These are phyloP conservation scores for Globisporangium yorkense DNA, from an alignment of 352 stramenopile species.

Conservation along the genomic window DNA sequence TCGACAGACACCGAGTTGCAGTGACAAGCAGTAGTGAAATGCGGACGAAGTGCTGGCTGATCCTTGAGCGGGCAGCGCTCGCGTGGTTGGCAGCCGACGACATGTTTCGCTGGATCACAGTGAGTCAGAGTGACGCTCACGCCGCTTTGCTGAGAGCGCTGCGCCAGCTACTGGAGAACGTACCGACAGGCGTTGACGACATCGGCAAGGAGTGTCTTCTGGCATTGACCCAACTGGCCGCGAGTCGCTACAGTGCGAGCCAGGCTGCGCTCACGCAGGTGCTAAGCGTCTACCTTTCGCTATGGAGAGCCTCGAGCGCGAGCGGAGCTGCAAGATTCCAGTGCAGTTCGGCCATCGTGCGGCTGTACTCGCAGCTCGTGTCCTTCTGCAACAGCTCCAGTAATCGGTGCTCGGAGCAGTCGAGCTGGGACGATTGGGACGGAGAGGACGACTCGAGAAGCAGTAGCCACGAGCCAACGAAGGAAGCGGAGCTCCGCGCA, in stretches of 20 bases:
- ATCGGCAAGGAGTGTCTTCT: neutral
- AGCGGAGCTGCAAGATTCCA: neutral
- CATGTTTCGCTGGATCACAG: conserved; percentile 67
- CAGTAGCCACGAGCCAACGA: neutral
- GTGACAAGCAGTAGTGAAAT: neutral
- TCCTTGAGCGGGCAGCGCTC: conserved; percentile 27
- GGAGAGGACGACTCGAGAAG: conserved; percentile 11
- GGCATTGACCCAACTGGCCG: conserved; percentile 7
- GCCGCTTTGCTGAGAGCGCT: conserved; percentile 27
- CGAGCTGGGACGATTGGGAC: conserved; percentile 40
- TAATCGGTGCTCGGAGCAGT: neutral
- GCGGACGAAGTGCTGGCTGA: conserved; percentile 24
- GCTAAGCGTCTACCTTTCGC: neutral
- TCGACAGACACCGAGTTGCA: no score
- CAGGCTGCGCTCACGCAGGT: neutral
- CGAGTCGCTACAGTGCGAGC: neutral
- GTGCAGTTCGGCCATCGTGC: conserved; percentile 1
- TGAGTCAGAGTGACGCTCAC: conserved; percentile 33
- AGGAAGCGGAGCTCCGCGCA: no score
- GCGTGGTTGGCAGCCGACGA: conserved; percentile 54
- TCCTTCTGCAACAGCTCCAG: neutral
- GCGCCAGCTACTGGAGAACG: conserved; percentile 16
- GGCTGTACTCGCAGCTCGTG: neutral
- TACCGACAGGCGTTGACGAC: neutral
- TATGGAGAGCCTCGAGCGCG: neutral